Percentiles rank a stretch among this genome's conserved stretches.
Evolutionary conservation across 345 rosid genomes (phyloP).

Genomic region (Lepidium aucheri): DNA sequence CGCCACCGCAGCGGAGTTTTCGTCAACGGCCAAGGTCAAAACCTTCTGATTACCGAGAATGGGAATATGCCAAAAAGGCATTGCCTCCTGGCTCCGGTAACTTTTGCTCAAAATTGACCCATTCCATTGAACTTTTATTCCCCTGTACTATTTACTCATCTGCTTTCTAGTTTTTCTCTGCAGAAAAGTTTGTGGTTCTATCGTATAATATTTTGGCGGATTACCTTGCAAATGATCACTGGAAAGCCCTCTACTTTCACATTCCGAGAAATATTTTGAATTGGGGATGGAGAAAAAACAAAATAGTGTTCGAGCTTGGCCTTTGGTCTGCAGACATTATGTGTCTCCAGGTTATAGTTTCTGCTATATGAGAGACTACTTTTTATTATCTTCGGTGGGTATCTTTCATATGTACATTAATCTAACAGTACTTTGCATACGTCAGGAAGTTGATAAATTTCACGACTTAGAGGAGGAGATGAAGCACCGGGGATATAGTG

Average conservation of each 20-base stretch:
- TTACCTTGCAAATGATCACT: conserved; percentile 73
- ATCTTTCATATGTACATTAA: background rate
- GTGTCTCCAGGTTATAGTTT: conserved; percentile 75
- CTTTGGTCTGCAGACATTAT: conserved; percentile 90
- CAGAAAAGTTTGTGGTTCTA: conserved; percentile 69
- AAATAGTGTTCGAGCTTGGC: conserved; percentile 70
- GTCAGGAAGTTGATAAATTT: conserved; percentile 90
- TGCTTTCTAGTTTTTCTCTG: conserved; percentile 2
- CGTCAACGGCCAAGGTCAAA: conserved; percentile 38
- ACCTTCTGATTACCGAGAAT: conserved; percentile 60
- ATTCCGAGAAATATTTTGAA: conserved; percentile 66
- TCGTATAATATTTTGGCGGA: conserved; percentile 93
- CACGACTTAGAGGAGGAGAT: conserved; percentile 66
- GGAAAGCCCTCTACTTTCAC: conserved; percentile 71
- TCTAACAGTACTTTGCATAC: background rate
- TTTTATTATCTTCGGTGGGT: background rate
- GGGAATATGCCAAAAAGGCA: conserved; percentile 56
- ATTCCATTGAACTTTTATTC: background rate
- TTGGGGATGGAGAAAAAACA: conserved; percentile 80
- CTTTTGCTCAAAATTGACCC: background rate
- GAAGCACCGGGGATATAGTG: conserved; percentile 58
- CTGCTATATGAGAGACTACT: background rate
- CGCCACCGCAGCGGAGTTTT: conserved; percentile 32
- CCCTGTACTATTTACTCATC: background rate
- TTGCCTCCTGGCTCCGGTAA: conserved; percentile 58